These are phyloP conservation scores for Boletus fagicola DNA, from an alignment of 768 basidiomycete genomes.

Conservation along the genomic window DNA sequence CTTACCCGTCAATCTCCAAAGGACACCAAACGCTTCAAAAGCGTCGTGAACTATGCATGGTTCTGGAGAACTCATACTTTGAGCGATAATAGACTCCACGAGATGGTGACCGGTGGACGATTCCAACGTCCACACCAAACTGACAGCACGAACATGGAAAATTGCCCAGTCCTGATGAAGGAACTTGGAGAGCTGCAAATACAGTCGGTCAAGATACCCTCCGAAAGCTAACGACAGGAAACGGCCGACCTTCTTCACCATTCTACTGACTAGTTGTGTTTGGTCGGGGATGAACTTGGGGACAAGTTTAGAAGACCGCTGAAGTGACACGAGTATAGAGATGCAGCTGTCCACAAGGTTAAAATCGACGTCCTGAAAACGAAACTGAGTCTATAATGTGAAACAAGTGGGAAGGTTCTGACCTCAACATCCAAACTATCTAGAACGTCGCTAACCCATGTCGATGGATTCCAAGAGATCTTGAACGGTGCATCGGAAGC, in stretches of 20 bases:
- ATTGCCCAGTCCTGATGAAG: slow-evolving; percentile 60
- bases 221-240: not conserved
- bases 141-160: slow-evolving; percentile 81
- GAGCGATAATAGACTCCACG: slow-evolving; percentile 78
- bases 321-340: slow-evolving; percentile 53
- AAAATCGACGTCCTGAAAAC: slow-evolving; percentile 48
- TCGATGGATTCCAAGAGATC: slow-evolving; percentile 57
- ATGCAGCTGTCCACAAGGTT: slow-evolving; percentile 63
- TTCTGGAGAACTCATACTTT: slow-evolving; percentile 60
- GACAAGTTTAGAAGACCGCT: slow-evolving; percentile 47
- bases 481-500: slow-evolving; percentile 31
- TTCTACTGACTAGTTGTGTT: slow-evolving; percentile 51
- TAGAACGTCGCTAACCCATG: slow-evolving; percentile 63
- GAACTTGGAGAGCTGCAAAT: slow-evolving; percentile 64
- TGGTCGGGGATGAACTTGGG: slow-evolving; percentile 57
- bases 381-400: not conserved
- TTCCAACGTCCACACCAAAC: slow-evolving; percentile 80
- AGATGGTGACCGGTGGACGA: slow-evolving; percentile 50
- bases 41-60: slow-evolving; percentile 48
- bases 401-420: slow-evolving; percentile 9
- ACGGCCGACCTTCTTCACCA: slow-evolving; percentile 50
- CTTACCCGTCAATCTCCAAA: slow-evolving; percentile 88
- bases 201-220: slow-evolving; percentile 2
- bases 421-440: slow-evolving; percentile 57
- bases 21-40: slow-evolving; percentile 85